A percentile compares a stretch with the other conserved stretches of the same genome.
Conservation (phyloP, 306 rosid genomes). For the Prosopis cineraria region DNA sequence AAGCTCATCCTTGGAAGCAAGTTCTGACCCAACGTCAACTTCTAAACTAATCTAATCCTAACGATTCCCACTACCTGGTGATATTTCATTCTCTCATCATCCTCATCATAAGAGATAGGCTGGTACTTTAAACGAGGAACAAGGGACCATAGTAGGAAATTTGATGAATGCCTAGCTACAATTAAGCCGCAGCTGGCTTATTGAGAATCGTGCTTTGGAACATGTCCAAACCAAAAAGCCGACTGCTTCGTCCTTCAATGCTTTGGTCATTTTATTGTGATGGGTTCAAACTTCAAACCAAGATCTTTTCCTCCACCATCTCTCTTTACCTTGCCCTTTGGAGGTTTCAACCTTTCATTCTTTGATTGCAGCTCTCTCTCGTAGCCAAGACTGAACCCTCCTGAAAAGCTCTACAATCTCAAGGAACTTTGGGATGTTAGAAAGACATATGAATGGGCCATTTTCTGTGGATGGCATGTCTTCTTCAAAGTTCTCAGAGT, state of each 20-base stretch:
- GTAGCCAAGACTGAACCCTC: conserved; percentile 86
- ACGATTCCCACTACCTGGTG: conserved; percentile 38
- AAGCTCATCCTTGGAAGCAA: conserved; percentile 44
- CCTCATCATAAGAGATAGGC: conserved; percentile 49
- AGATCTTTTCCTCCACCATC: conserved; percentile 46
- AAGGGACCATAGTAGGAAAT: conserved; percentile 79
- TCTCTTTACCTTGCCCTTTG: conserved; percentile 62
- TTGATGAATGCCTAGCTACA: conserved; percentile 66
- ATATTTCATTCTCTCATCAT: no score
- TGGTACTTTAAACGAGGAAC: conserved; percentile 70
- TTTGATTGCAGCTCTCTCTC: conserved; percentile 73
- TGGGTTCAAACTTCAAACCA: background rate
- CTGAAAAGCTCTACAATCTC: conserved; percentile 93
- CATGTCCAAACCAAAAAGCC: conserved; percentile 46
- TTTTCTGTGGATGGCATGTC: conserved; percentile 68
- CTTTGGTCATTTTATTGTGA: conserved; percentile 45
- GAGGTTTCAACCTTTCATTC: conserved; percentile 69
- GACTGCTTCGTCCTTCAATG: conserved; percentile 42
- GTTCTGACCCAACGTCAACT: conserved; percentile 41
- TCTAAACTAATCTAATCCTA: conserved; percentile 44
- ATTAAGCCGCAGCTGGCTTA: conserved; percentile 46
- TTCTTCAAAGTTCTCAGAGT: conserved; percentile 66
- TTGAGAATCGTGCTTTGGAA: conserved; percentile 45
- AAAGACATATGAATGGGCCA: conserved; percentile 64
- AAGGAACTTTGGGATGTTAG: conserved; percentile 59